Evolutionary conservation across 345 rosid genomes (phyloP).

Genomic region (Gossypium rotundifolium): DNA sequence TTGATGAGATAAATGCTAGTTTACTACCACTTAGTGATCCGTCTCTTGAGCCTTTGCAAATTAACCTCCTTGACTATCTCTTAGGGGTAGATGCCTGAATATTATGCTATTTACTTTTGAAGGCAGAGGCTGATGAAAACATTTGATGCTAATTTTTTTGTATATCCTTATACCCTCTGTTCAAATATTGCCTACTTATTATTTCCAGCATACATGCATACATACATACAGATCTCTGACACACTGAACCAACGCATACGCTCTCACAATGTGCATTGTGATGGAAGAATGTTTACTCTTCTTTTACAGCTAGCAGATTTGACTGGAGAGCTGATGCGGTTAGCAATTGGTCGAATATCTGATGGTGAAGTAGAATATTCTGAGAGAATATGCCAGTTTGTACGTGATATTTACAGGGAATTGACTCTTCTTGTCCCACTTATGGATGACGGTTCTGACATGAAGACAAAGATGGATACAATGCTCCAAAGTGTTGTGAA

Average conservation of each 20-base stretch:
- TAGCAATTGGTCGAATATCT: slow-evolving; percentile 90
- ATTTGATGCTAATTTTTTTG: background rate
- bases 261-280: background rate
- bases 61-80: slow-evolving; percentile 86
- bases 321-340: slow-evolving; percentile 95
- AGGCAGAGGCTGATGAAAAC: background rate
- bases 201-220: background rate
- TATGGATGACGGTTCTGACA: slow-evolving; percentile 75
- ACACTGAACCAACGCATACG: background rate
- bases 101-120: slow-evolving; percentile 5
- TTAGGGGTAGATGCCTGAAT: slow-evolving; percentile 58
- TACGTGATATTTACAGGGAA: slow-evolving; percentile 77
- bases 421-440: slow-evolving; percentile 68
- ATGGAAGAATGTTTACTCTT: background rate
- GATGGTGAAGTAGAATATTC: slow-evolving; percentile 84
- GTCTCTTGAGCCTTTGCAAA: slow-evolving; percentile 65
- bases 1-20: slow-evolving; percentile 68
- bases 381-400: slow-evolving; percentile 67
- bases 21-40: slow-evolving; percentile 63
- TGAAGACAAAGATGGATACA: slow-evolving; percentile 84
- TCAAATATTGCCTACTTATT: background rate
- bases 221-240: background rate
- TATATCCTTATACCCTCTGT: background rate
- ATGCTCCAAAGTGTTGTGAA: slow-evolving; percentile 92
- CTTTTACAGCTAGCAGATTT: slow-evolving; percentile 72